Conservation (phyloP, 495 filamentous ascomycete species). For the Daldinia concentrica region DNA sequence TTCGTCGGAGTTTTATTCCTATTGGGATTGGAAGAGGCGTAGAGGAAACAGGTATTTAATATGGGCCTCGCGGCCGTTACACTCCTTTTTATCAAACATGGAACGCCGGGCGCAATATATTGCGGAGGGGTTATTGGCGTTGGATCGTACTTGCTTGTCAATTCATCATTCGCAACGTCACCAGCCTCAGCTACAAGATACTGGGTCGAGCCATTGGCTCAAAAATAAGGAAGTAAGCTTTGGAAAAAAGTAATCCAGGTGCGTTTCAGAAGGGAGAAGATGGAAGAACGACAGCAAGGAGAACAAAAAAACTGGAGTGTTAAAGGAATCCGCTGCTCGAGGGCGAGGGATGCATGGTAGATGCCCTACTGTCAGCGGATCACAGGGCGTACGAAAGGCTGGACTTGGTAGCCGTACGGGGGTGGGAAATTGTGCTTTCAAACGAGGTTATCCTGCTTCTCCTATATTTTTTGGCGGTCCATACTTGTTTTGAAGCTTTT, state of each 20-base stretch:
- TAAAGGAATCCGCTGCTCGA: constrained; percentile 26
- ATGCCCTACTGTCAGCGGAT: constrained; percentile 27
- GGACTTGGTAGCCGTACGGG: constrained; percentile 16
- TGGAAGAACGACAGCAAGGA: constrained; percentile 23
- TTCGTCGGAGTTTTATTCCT: constrained; percentile 41
- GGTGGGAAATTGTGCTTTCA: constrained; percentile 40
- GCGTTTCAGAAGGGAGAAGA: constrained; percentile 28
- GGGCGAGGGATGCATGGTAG: constrained; percentile 24
- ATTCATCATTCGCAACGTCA: constrained; percentile 28
- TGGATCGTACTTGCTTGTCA: constrained; percentile 44
- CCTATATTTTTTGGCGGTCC: constrained; percentile 34
- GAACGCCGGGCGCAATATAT: constrained; percentile 28
- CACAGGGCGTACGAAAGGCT: constrained; percentile 35
- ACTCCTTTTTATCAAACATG: constrained; percentile 42
- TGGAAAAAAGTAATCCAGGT: constrained; percentile 28
- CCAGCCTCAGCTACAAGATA: constrained; percentile 31
- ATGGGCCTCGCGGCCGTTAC: constrained; percentile 42
- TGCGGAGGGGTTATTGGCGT: constrained; percentile 41
- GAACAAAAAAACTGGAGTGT: constrained; percentile 36
- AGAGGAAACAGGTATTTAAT: constrained; percentile 45
- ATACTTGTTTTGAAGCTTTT: constrained; percentile 42
- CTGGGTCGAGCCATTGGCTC: constrained; percentile 24
- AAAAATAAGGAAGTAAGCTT: constrained; percentile 18
- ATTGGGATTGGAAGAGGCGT: constrained; percentile 40
- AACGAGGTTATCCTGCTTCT: constrained; percentile 37